A percentile compares a stretch with the other conserved stretches of the same genome.
Evolutionary conservation across 495 filamentous ascomycete genomes (phyloP).

Genomic region (Daldinia vernicosa): DNA sequence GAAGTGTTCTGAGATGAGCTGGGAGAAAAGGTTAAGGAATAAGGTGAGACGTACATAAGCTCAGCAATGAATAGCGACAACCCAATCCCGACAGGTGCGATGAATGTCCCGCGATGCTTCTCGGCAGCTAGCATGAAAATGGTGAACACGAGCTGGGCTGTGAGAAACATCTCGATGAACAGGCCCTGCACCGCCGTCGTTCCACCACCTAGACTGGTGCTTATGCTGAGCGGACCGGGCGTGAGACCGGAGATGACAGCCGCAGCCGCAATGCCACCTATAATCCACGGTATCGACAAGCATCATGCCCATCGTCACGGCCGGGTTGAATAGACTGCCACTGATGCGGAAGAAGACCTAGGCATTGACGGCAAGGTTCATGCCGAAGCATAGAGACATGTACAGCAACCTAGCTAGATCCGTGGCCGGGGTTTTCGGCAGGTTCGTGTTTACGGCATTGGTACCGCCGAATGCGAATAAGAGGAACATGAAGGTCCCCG

Average conservation of each 20-base stretch:
- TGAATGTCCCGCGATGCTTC: constrained; percentile 80
- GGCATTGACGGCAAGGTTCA: constrained; percentile 79
- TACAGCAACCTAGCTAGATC: constrained; percentile 66
- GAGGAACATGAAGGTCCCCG: constrained; percentile 84
- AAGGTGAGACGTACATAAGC: constrained; percentile 58
- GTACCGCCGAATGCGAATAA: constrained; percentile 84
- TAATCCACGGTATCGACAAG: constrained; percentile 64
- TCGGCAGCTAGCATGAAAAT: constrained; percentile 86
- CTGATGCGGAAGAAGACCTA: constrained; percentile 87
- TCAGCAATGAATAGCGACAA: constrained; percentile 75
- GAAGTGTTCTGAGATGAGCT: not conserved
- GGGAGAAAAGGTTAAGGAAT: not conserved
- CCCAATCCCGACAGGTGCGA: constrained; percentile 83
- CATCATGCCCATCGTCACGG: constrained; percentile 66
- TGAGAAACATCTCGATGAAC: constrained; percentile 83
- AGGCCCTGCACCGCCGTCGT: constrained; percentile 71
- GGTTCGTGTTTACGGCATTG: constrained; percentile 70
- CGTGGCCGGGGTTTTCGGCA: constrained; percentile 43
- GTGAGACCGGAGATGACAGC: constrained; percentile 65
- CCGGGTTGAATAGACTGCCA: constrained; percentile 85
- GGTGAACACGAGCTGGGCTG: constrained; percentile 76
- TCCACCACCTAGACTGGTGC: constrained; percentile 64
- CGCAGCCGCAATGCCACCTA: constrained; percentile 67
- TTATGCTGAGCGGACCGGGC: constrained; percentile 68
- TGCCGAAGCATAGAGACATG: constrained; percentile 75